Percentiles rank a stretch among this genome's conserved stretches.
phyloP scores from a whole-genome alignment of 2,329 filamentous ascomycete species.

The Allantophomopsis lycopodina region DNA sequence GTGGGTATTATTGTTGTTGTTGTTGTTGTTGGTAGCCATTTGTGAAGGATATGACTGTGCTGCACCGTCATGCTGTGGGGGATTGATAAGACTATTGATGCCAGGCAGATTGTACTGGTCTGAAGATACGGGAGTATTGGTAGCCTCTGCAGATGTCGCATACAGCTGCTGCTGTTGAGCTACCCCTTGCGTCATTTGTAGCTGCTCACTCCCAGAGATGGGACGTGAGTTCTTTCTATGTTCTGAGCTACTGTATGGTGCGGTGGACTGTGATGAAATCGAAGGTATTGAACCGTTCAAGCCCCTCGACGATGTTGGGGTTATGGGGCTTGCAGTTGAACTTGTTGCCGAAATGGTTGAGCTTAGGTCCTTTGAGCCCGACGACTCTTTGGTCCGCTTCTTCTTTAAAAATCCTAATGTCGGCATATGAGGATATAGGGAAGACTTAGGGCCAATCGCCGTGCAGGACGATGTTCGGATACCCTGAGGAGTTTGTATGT shows the following conservation, averaged over 20 bases:
- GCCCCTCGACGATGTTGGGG: slow-evolving; percentile 38
- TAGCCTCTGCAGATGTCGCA: background rate
- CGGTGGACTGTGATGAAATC: slow-evolving; percentile 21
- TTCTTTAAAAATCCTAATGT: slow-evolving; percentile 94
- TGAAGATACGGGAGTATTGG: slow-evolving; percentile 13
- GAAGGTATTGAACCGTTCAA: slow-evolving; percentile 25
- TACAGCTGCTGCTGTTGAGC: slow-evolving; percentile 7
- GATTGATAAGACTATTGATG: slow-evolving; percentile 75
- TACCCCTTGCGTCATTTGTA: slow-evolving; percentile 17
- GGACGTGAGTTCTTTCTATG: slow-evolving; percentile 12
- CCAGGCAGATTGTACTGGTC: slow-evolving; percentile 54
- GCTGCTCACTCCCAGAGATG: slow-evolving; percentile 15
- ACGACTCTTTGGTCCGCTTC: slow-evolving; percentile 87
- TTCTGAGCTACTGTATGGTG: slow-evolving; percentile 14
- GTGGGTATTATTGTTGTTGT: background rate
- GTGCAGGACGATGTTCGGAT: too few relatives aligned
- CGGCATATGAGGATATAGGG: slow-evolving; percentile 49
- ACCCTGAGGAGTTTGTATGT: too few relatives aligned
- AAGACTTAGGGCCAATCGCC: too few relatives aligned
- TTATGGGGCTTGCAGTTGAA: slow-evolving; percentile 50
- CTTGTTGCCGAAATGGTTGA: slow-evolving; percentile 54
- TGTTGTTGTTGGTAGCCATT: slow-evolving; percentile 6
- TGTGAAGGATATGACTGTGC: slow-evolving; percentile 17
- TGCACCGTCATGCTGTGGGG: slow-evolving; percentile 35
- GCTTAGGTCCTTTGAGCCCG: slow-evolving; percentile 49